These are phyloP conservation scores for Rosellinia necatrix DNA, from an alignment of 2,329 filamentous ascomycete genomes.

Conservation along the genomic window DNA sequence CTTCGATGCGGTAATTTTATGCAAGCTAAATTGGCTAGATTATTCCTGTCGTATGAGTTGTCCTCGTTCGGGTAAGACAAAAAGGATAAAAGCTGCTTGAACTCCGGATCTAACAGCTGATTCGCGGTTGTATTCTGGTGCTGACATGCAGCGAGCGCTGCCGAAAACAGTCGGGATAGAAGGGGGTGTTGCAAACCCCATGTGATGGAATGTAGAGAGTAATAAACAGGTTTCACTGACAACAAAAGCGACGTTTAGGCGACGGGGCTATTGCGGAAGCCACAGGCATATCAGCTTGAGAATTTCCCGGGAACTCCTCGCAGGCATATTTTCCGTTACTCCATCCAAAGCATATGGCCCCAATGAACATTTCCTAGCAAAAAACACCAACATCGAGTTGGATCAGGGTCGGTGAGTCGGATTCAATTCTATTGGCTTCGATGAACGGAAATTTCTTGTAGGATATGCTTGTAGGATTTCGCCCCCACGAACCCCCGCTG, in stretches of 20 bases:
- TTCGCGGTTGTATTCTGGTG: conserved; percentile 15
- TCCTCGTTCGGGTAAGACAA: conserved; percentile 21
- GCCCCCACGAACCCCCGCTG: conserved; percentile 37
- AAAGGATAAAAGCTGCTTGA: conserved; percentile 20
- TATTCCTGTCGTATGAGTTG: conserved; percentile 15
- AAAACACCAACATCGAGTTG: conserved; percentile 16
- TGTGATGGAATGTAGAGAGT: conserved; percentile 19
- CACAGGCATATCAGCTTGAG: conserved; percentile 8
- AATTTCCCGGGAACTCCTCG: not conserved
- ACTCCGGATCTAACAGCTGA: conserved; percentile 17
- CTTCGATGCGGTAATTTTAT: conserved; percentile 16
- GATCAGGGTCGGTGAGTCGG: conserved; percentile 20
- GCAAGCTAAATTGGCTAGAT: conserved; percentile 17
- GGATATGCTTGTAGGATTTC: conserved; percentile 33
- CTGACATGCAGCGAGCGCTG: conserved; percentile 30
- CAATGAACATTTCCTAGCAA: conserved; percentile 19
- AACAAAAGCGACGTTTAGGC: conserved; percentile 8
- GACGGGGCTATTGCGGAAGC: conserved; percentile 23
- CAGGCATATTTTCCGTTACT: conserved; percentile 10
- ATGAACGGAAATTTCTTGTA: conserved; percentile 4
- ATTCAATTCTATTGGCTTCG: conserved; percentile 19
- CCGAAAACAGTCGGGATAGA: conserved; percentile 15
- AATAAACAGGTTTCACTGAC: conserved; percentile 17
- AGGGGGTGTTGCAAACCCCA: conserved; percentile 2
- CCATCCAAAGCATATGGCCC: conserved; percentile 5